These are phyloP conservation scores for Hondaea fermentalgiana DNA, from an alignment of 108 stramenopile genomes.

Conservation along the genomic window DNA sequence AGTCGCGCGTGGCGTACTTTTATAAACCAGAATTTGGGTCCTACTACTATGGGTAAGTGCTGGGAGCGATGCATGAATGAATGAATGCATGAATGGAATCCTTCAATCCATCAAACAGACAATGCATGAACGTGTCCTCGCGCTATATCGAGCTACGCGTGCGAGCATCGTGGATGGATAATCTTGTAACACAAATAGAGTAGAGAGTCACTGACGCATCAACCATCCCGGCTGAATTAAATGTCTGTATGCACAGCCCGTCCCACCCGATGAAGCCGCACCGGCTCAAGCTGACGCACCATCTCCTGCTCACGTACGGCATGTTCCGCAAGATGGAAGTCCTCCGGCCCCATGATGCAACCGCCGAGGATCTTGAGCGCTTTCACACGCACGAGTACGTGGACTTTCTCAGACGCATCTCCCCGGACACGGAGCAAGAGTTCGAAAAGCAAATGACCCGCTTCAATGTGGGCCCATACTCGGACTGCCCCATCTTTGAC, in stretches of 20 bases:
- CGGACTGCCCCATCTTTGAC: constrained; percentile 98
- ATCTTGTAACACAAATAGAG: too few relatives aligned
- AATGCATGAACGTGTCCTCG: too few relatives aligned
- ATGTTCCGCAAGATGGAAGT: constrained; percentile 96
- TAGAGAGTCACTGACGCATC: too few relatives aligned
- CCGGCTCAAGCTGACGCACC: constrained; percentile 92
- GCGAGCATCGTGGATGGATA: too few relatives aligned
- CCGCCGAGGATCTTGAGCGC: constrained; percentile 66
- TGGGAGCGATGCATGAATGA: not conserved
- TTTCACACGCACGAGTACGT: constrained; percentile 96
- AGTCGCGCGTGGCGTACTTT: constrained; percentile 86
- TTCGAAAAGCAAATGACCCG: not conserved
- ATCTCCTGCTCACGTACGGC: constrained; percentile 85
- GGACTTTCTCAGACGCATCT: constrained; percentile 73
- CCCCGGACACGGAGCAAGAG: constrained; percentile 66
- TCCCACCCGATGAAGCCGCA: constrained; percentile 99
- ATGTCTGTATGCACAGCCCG: not conserved
- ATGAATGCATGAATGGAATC: too few relatives aligned
- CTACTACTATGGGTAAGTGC: constrained; percentile 79
- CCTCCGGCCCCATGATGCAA: constrained; percentile 17
- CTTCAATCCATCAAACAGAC: too few relatives aligned
- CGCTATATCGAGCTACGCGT: too few relatives aligned
- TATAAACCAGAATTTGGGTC: constrained; percentile 88
- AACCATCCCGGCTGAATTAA: too few relatives aligned
- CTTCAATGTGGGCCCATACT: constrained; percentile 85